phyloP scores from a whole-genome alignment of 192 early-diverging fungal genomes.

The Mortierella alpina region DNA sequence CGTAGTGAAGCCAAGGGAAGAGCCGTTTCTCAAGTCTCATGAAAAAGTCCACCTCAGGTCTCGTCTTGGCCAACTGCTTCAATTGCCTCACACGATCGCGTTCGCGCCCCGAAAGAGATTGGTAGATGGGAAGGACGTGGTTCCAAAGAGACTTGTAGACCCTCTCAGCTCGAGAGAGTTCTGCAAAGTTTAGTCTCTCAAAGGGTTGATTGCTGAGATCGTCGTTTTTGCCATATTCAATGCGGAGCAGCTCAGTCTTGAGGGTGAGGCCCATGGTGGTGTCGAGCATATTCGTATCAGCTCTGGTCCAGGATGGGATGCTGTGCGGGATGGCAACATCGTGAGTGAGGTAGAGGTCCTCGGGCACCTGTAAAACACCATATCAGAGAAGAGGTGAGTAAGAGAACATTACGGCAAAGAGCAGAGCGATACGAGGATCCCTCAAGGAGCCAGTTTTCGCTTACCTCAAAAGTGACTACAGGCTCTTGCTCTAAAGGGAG shows the following conservation, averaged over 20 bases:
- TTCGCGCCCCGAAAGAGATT: slow-evolving; percentile 27
- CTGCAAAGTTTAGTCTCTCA: slow-evolving; percentile 47
- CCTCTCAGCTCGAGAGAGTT: slow-evolving; percentile 46
- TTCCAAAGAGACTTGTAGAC: slow-evolving; percentile 59
- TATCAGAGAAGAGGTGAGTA: not conserved
- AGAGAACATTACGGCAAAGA: not conserved
- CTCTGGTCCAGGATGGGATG: slow-evolving; percentile 54
- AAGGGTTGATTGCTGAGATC: slow-evolving; percentile 26
- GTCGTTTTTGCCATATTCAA: slow-evolving; percentile 25
- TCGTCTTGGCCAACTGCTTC: slow-evolving; percentile 15
- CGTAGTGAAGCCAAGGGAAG: slow-evolving; percentile 56
- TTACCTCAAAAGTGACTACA: slow-evolving; percentile 26
- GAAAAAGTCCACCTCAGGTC: slow-evolving; percentile 45
- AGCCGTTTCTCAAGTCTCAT: slow-evolving; percentile 43
- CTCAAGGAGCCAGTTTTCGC: not conserved
- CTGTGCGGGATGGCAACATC: slow-evolving; percentile 58
- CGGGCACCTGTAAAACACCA: slow-evolving; percentile 24
- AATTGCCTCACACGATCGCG: slow-evolving; percentile 20
- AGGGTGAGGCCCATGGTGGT: slow-evolving; percentile 45
- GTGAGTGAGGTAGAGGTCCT: slow-evolving; percentile 36
- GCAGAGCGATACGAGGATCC: not conserved
- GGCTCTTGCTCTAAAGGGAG: slow-evolving; percentile 15
- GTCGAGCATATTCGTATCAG: slow-evolving; percentile 46
- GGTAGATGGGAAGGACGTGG: slow-evolving; percentile 55
- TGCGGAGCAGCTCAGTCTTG: slow-evolving; percentile 26